These are phyloP conservation scores for Blastocystis sp. DNA, from an alignment of 352 stramenopile genomes.

Conservation along the genomic window DNA sequence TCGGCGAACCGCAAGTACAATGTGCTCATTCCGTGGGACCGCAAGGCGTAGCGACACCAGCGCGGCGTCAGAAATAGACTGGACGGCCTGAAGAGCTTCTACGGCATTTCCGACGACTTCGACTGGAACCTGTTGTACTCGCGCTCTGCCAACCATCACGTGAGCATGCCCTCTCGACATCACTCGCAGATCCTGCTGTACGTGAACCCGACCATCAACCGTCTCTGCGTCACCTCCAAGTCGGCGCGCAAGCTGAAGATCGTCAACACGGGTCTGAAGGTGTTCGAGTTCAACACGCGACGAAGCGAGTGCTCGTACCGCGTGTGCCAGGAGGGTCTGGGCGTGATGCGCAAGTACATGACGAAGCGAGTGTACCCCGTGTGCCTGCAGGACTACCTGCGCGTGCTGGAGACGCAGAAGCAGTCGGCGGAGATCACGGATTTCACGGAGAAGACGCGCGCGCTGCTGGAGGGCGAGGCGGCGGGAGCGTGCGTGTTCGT, in stretches of 20 bases:
- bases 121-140: constrained; percentile 84
- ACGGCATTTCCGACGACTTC: constrained; percentile 81
- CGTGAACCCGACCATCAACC: constrained; percentile 31
- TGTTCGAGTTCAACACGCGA: constrained; percentile 86
- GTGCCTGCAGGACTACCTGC: constrained; percentile 9
- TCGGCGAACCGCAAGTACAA: constrained; percentile 46
- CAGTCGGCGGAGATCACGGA: not conserved
- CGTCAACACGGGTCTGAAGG: constrained; percentile 88
- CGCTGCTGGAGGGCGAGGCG: constrained; percentile 1
- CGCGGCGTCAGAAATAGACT: constrained; percentile 7
- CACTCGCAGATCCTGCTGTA: constrained; percentile 84
- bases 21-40: constrained; percentile 39
- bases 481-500: constrained; percentile 65
- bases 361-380: constrained; percentile 81
- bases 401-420: constrained; percentile 65
- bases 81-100: constrained; percentile 79
- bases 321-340: constrained; percentile 85
- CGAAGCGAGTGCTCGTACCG: constrained; percentile 83
- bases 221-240: constrained; percentile 27
- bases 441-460: constrained; percentile 35
- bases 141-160: constrained; percentile 84
- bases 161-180: constrained; percentile 83
- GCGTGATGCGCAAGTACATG: constrained; percentile 86
- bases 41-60: constrained; percentile 1
- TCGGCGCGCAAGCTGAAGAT: constrained; percentile 78